Conservation (phyloP, 1,139 yeast genomes). For the Pichia sp. region DNA sequence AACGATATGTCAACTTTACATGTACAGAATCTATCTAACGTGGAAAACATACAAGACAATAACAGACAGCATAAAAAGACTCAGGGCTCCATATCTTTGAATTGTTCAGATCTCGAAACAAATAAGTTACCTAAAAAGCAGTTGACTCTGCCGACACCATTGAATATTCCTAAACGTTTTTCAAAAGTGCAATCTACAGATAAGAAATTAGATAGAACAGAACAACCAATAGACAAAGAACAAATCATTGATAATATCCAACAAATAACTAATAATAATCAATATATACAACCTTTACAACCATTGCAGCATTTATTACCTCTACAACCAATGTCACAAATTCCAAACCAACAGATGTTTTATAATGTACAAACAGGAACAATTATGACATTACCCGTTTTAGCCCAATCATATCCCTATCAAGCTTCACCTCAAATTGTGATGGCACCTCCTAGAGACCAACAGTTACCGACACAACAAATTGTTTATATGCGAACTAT, state of each 20-base stretch:
- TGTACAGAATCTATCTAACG: too few species aligned
- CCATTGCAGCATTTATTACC: slow-evolving; percentile 1
- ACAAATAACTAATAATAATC: neutral
- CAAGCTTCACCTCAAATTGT: neutral
- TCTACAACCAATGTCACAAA: neutral
- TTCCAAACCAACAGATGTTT: slow-evolving; percentile 9
- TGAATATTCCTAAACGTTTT: slow-evolving; percentile 7
- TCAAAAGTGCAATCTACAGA: neutral
- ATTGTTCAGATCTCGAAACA: too few species aligned
- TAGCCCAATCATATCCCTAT: neutral
- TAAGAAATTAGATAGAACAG: too few species aligned
- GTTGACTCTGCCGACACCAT: neutral
- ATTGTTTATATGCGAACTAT: slow-evolving; percentile 5
- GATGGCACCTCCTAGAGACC: neutral
- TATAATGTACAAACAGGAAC: slow-evolving; percentile 9
- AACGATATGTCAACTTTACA: too few species aligned
- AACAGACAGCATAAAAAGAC: too few species aligned
- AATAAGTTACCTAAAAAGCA: neutral
- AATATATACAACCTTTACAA: neutral
- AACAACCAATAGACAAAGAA: too few species aligned
- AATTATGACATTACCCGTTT: slow-evolving; percentile 2
- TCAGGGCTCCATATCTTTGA: too few species aligned
- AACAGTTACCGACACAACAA: slow-evolving; percentile 1
- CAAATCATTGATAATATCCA: neutral
- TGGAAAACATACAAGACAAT: too few species aligned